Evolutionary conservation across 2,329 filamentous ascomycete genomes (phyloP), one percentile per base, ranked within the genome.

Genomic region (Ceratocystiopsis sp.): DNA sequence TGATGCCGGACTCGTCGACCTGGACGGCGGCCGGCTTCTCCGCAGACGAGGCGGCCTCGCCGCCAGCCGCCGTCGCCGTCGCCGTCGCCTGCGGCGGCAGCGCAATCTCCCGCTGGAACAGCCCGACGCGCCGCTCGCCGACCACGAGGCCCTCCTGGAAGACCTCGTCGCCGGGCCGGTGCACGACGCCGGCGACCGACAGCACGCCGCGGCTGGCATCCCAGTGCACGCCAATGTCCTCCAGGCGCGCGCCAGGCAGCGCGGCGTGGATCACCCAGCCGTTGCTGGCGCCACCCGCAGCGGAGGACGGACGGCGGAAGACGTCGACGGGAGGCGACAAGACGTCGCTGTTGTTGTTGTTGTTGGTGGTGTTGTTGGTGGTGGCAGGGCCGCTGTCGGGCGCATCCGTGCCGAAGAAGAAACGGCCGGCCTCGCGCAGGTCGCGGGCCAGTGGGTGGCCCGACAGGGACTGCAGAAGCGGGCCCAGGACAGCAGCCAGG

Each of bases 221-320:
- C 73, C 81, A 93, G 57, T 78, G 78, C 38, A 91, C 73, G 45
- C 72, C 79, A 7, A 91, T 65, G 53, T 53, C 47, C 53, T 84
- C 72, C 60, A 86, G 87, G 61, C 78, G 78, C 2, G 79, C 83
- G 21, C 84, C 84, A 0, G 85, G 82, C 0, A 93, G 68, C 1
- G 82, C 78, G 53, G 47, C 64, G 58, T 91, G 83, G 10, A 91
- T 62, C 37, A 85, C 64, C 56, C 77, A 86, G 14, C 73, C 61
- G 32, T 63, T 60, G 34, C 73, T 60, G 6, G 39, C 44, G 8
- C 73, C 60, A 6, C 39, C 44, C 3, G 21, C 36, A 8, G 25
- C 10, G 25, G 25, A 9, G 25, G 25, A 9, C 6, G 25, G 25
- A 8, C 25, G 25, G 9, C 25, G 19, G 65, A 89, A 91, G 49